Evolutionary conservation across 768 basidiomycete genomes (phyloP).

Genomic region (Boletus eberwhitei): DNA sequence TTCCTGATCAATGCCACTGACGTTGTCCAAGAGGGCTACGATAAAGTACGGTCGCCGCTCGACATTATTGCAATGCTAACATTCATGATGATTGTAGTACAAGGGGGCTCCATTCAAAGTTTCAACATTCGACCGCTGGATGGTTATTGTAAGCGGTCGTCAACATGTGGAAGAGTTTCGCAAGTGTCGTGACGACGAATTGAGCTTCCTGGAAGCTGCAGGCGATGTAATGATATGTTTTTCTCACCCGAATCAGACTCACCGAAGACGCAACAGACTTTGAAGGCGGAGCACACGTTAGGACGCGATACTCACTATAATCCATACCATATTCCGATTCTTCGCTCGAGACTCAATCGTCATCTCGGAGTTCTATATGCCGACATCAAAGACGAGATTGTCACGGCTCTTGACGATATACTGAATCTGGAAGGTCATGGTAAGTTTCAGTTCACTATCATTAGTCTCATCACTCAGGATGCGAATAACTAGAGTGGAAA

Average conservation of each 20-base stretch:
- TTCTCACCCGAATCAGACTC: not conserved
- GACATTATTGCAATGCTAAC: not conserved
- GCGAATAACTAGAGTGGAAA: slow-evolving; percentile 12
- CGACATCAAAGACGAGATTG: slow-evolving; percentile 44
- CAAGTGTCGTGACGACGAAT: slow-evolving; percentile 37
- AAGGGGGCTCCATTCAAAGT: slow-evolving; percentile 32
- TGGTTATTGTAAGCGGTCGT: slow-evolving; percentile 34
- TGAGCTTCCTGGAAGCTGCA: slow-evolving; percentile 33
- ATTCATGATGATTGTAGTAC: slow-evolving; percentile 18
- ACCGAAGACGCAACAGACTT: slow-evolving; percentile 20
- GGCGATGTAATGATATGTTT: not conserved
- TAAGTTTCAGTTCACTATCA: not conserved
- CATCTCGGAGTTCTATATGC: slow-evolving; percentile 38
- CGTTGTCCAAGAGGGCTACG: slow-evolving; percentile 33
- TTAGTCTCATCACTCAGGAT: not conserved
- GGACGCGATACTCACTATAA: slow-evolving; percentile 29
- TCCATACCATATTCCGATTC: slow-evolving; percentile 30
- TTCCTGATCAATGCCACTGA: slow-evolving; percentile 19
- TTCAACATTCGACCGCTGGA: slow-evolving; percentile 34
- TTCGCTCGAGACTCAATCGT: slow-evolving; percentile 35
- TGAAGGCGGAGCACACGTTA: slow-evolving; percentile 39
- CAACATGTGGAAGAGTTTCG: slow-evolving; percentile 39
- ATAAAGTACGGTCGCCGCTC: slow-evolving; percentile 20
- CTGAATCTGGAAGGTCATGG: slow-evolving; percentile 26
- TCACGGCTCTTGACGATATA: slow-evolving; percentile 36